These are phyloP conservation scores for Leptodontidium sp. DNA, from an alignment of 2,329 filamentous ascomycete genomes.

Conservation along the genomic window DNA sequence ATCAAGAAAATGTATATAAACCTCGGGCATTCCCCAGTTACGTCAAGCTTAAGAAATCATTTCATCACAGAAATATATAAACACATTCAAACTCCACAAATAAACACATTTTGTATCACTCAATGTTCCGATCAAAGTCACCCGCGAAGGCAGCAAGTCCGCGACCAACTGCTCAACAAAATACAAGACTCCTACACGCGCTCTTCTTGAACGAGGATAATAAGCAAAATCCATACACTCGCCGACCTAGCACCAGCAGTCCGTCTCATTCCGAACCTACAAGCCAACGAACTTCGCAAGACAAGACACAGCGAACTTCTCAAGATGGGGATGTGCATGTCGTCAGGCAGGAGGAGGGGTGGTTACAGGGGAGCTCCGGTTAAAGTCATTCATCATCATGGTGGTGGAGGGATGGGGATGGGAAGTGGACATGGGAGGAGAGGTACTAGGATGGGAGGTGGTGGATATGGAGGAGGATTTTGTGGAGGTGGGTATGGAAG, in stretches of 20 bases:
- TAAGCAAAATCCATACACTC: not conserved
- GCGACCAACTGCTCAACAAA: slow-evolving; percentile 5
- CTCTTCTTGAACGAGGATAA: slow-evolving; percentile 18
- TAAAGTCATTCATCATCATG: not conserved
- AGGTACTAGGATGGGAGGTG: not conserved
- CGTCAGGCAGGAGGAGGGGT: not conserved
- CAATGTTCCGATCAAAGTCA: slow-evolving; percentile 11
- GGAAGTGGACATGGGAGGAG: slow-evolving; percentile 2
- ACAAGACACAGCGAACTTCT: not conserved
- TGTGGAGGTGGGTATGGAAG: not conserved
- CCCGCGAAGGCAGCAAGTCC: slow-evolving; percentile 8
- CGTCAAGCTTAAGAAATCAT: not conserved
- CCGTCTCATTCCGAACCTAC: slow-evolving; percentile 1
- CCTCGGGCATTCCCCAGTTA: not conserved
- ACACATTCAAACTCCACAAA: not conserved
- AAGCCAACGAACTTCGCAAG: not conserved
- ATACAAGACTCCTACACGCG: slow-evolving; percentile 17
- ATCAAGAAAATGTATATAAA: not conserved
- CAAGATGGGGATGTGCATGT: slow-evolving; percentile 12
- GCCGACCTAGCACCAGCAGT: slow-evolving; percentile 12
- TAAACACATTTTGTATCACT: not conserved
- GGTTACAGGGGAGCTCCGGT: not conserved
- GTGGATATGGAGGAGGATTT: not conserved
- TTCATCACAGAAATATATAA: not conserved
- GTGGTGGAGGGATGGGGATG: not conserved